phyloP scores from a whole-genome alignment of 1,284 basidiomycete species.

The Peniophora sp. region DNA sequence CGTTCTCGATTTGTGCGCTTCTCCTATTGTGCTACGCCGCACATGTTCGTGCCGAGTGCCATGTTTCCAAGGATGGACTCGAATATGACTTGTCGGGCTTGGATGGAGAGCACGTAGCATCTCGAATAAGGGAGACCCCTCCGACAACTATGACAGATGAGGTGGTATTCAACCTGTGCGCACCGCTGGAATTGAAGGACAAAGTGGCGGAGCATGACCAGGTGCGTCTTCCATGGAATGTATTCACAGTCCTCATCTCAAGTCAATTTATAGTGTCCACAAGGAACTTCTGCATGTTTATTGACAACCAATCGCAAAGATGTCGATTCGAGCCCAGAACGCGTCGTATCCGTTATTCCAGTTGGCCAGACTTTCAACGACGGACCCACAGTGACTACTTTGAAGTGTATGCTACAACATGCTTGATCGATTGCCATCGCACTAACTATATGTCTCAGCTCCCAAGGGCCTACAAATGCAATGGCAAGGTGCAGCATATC shows the following conservation, averaged over 20 bases:
- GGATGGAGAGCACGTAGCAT: slow-evolving; percentile 37
- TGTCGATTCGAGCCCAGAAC: slow-evolving; percentile 31
- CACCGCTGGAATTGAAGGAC: slow-evolving; percentile 41
- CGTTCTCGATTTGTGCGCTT: slow-evolving; percentile 24
- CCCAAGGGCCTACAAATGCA: slow-evolving; percentile 47
- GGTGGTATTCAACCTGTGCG: slow-evolving; percentile 42
- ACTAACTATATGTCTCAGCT: slow-evolving; percentile 27
- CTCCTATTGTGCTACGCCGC: slow-evolving; percentile 25
- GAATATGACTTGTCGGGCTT: slow-evolving; percentile 56
- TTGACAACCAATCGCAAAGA: slow-evolving; percentile 57
- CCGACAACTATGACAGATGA: slow-evolving; percentile 28
- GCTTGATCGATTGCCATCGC: too few species aligned
- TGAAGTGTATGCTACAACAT: slow-evolving; percentile 16
- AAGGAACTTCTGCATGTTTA: slow-evolving; percentile 63
- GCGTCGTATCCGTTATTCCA: slow-evolving; percentile 60
- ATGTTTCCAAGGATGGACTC: slow-evolving; percentile 31
- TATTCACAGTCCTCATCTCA: not conserved
- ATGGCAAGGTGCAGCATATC: slow-evolving; percentile 58
- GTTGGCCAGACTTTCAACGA: slow-evolving; percentile 39
- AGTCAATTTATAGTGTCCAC: slow-evolving; percentile 43
- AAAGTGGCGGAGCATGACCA: slow-evolving; percentile 53
- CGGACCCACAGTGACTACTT: slow-evolving; percentile 32
- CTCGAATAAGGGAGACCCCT: slow-evolving; percentile 28
- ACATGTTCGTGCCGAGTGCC: slow-evolving; percentile 41
- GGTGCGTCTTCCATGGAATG: slow-evolving; percentile 32